Base-by-base conservation (phyloP, 2,329 filamentous ascomycete genomes). In the Ophiostoma ulmi region DNA sequence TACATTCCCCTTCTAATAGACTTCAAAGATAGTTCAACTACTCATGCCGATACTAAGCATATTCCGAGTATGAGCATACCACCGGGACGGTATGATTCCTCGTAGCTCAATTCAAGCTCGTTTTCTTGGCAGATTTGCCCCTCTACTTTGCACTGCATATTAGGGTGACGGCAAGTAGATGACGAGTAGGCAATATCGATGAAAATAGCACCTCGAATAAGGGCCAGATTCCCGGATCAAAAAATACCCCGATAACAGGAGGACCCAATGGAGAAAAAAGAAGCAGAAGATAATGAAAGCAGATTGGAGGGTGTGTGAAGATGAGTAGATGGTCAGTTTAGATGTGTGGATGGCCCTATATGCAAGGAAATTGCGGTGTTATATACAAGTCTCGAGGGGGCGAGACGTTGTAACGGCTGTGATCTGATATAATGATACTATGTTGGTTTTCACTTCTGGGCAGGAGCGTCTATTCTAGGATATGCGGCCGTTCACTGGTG, bases 401-500 rank as follows among this genome's bases (percentile, higher is more conserved):
- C 8, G 22, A 48, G 6, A 3, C 44, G 44, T 20, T 17, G 3
- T 26, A 58, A 58, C 0, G 13, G 8, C 52, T 58, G 5, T 58
- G 22, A 58, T 22, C 48, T 55, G 48, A 11, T 22, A 11, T 26
- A 7, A 22, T 22, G n/a, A 22, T 26, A 10, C 4, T 11, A 26
- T 58, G n/a, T 58, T 26, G 20, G 52, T 7, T 58, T 22, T 26
- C 52, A 14, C 22, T 10, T 10, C 52, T 58, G 44, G 44, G 5
- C 7, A 7, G n/a, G 44, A 7, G 17, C 38, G n/a, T 14, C 65
- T 67, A 67, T 22, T 74, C 73, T 38, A 74, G 8, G 6, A 75
- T 61, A 3, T 67, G 68, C 20, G 73, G 73, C 39, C 74, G 69
- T 11, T 73, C 70, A 35, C 39, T 65, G 11, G 64, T 70, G 44